Base-by-base conservation (phyloP, 2,329 filamentous ascomycete species). In the Penicillium fuscoglaucum region DNA sequence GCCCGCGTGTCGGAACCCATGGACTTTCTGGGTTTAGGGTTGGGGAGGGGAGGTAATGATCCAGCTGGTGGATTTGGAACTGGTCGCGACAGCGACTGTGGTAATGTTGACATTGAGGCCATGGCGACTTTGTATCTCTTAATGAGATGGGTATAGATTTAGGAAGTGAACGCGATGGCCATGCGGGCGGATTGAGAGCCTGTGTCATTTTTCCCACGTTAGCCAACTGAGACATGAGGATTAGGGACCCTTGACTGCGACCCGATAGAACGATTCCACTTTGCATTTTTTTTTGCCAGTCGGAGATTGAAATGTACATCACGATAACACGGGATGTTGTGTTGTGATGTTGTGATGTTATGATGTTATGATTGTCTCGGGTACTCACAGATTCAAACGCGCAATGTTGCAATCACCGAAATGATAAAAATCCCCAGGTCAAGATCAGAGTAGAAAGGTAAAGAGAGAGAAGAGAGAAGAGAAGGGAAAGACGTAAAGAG, bases 1-100 rank as follows among this genome's bases (percentile, higher is more conserved):
- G 68, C 68, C 61, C 75, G 82, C 73, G 74, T 35, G 70, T 80
- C 63, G 77, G 76, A 58, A 70, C 83, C 57, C 79, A 87, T 74
- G 55, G 84, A 88, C 73, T 88, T 90, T 61, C 90, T 84, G 40
- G 88, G 86, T 76, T 91, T 95, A 46, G 82, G 76, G 19, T 90
- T 80, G 29, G 91, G 90, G 48, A 96, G 79, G 44, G 90, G 87
- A 44, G 91, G 90, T 26, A 95, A 79, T 29, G 88, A 85, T 62
- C 86, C 83, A 31, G 85, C 86, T 17, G 91, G 89, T 49, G 91
- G 89, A 58, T 87, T 88, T 67, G 87, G 74, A 28, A 79, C 74
- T 52, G 82, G 78, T 66, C 79, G 84, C 63, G 88, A 87, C 28
- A 87, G 83, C 72, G 87, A 83, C 72, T 86, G 83, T 54, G 89